These are phyloP conservation scores for Amanita pallidorosea DNA, from an alignment of 768 basidiomycete species.

Conservation along the genomic window DNA sequence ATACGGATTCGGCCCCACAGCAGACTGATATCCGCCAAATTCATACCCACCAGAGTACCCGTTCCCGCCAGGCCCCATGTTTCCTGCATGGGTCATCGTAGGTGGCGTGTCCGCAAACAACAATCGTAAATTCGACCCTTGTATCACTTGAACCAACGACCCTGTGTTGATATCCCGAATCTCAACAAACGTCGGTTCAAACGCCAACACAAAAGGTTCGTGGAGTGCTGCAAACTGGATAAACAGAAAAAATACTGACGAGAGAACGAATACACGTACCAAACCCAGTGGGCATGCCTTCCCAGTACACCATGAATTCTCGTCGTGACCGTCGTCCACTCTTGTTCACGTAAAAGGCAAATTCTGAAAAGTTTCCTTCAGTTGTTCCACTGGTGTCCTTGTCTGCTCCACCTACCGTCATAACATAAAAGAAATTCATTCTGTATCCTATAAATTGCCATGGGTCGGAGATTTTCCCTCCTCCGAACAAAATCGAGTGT, in stretches of 20 bases:
- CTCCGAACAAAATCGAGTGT: slow-evolving; percentile 90
- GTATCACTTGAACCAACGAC: slow-evolving; percentile 86
- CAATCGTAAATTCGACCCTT: slow-evolving; percentile 81
- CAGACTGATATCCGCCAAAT: background rate
- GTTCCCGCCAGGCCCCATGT: slow-evolving; percentile 12
- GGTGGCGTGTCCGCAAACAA: slow-evolving; percentile 92
- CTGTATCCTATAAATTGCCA: slow-evolving; percentile 94
- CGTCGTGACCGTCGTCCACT: slow-evolving; percentile 85
- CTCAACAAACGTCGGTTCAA: slow-evolving; percentile 95
- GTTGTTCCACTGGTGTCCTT: background rate
- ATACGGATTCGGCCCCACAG: slow-evolving; percentile 11
- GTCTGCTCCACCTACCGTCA: slow-evolving; percentile 60
- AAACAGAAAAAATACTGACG: background rate
- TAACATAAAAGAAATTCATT: slow-evolving; percentile 97
- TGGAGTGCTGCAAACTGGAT: slow-evolving; percentile 59
- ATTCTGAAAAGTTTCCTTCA: slow-evolving; percentile 47
- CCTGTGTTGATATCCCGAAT: slow-evolving; percentile 94
- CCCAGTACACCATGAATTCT: slow-evolving; percentile 96
- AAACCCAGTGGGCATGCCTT: slow-evolving; percentile 87
- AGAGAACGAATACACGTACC: slow-evolving; percentile 43
- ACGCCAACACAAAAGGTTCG: slow-evolving; percentile 93
- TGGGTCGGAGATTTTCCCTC: slow-evolving; percentile 79
- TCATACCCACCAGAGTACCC: slow-evolving; percentile 5
- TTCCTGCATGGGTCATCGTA: slow-evolving; percentile 56
- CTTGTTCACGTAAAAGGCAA: slow-evolving; percentile 98